Base-by-base conservation (phyloP, 805 yeast genomes). In the Candida easanensis region DNA sequence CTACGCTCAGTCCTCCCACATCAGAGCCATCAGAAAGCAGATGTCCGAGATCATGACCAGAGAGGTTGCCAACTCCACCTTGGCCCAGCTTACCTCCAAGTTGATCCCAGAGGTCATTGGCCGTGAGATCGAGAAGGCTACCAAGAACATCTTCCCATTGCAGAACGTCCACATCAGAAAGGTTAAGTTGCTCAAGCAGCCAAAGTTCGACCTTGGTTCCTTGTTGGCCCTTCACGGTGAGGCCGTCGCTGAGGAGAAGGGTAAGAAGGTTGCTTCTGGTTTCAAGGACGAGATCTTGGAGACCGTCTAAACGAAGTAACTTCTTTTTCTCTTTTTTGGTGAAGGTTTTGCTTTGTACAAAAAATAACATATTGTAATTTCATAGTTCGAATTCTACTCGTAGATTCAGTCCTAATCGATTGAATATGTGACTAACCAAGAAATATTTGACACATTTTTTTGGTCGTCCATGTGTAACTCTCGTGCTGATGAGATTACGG, bases 211-310 rank as follows among this genome's bases (percentile, higher is more conserved):
- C 74, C 84, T 91, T 68, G 97, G 97, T 76, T 76, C 95, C 68
- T 83, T 91, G 25, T 22, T 22, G 73, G 84, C 97, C 68, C 86
- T 91, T 69, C 98, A 91, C 82, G 98, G 98, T 76, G 98, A 91
- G 80, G 76, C 83, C 61, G 69, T 89, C 58, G 78, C 83, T 70
- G 96, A 90, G 73, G 96, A 93, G 75, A 88, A 95, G 71, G 97
- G 97, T 77, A 90, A 91, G 86, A 90, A 90, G 76, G 91, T 91
- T 67, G 43, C 47, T 27, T 71, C 84, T 61, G 96, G 95, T 74
- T 91, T 89, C 95, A 90, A 91, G 82, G 99, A 91, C 74, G 97
- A 88, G 73, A 88, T 93, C 71, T 88, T 93, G 76, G 98, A 91
- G 82, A 70, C 91, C 69, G 98, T 91, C 70, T 91, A 88, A 26